phyloP scores from a whole-genome alignment of 805 yeast species.

The Metschnikowia gruessii region DNA sequence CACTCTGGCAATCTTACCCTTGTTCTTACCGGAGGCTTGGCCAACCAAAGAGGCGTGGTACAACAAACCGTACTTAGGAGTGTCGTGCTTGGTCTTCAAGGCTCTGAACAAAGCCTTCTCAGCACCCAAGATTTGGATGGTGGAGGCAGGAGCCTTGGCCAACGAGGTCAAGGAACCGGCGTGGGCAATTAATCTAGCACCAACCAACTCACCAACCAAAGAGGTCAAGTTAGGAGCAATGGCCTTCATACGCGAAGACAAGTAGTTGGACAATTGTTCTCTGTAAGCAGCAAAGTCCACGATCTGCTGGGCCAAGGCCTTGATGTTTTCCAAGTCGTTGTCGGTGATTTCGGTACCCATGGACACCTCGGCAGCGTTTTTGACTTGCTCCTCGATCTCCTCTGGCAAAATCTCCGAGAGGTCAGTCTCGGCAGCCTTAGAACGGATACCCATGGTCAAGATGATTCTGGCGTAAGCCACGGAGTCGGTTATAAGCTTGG shows the following conservation, averaged over 20 bases:
- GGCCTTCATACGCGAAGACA: constrained; percentile 94
- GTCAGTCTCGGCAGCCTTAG: constrained; percentile 87
- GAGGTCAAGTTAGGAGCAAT: constrained; percentile 97
- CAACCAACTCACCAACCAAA: constrained; percentile 97
- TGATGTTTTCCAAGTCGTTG: constrained; percentile 81
- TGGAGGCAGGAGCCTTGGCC: constrained; percentile 98
- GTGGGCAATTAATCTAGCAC: constrained; percentile 96
- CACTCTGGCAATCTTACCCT: constrained; percentile 98
- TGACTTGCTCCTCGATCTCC: constrained; percentile 57
- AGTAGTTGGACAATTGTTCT: constrained; percentile 89
- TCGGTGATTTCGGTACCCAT: constrained; percentile 99
- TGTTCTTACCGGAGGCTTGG: constrained; percentile 91
- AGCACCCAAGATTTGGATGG: constrained; percentile 97
- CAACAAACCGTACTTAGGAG: constrained; percentile 94
- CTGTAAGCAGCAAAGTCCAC: constrained; percentile 95
- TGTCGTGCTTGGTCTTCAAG: constrained; percentile 91
- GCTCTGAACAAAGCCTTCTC: constrained; percentile 97
- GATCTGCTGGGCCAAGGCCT: constrained; percentile 91
- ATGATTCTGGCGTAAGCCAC: constrained; percentile 95
- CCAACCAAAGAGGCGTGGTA: constrained; percentile 95
- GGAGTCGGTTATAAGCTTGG: constrained; percentile 93
- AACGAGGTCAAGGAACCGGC: constrained; percentile 96
- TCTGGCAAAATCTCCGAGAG: constrained; percentile 51
- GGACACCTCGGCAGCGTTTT: constrained; percentile 96
- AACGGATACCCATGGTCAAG: constrained; percentile 88